Evolutionary conservation across 345 rosid species (phyloP).

Genomic region (Punica granatum): DNA sequence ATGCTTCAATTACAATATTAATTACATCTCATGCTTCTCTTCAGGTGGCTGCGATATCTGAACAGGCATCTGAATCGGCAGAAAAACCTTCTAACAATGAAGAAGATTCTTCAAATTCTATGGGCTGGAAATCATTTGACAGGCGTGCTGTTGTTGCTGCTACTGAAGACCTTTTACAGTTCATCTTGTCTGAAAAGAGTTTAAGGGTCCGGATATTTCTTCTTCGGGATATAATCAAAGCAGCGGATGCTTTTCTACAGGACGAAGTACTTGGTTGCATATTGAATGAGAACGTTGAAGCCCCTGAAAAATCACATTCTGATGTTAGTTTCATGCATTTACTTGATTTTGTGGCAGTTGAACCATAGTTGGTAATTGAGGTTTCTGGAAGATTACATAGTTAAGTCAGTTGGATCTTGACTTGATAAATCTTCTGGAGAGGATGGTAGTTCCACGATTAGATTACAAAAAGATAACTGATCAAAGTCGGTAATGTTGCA

Average conservation of each 20-base stretch:
- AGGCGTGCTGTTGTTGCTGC: constrained; percentile 81
- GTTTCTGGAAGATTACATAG: not conserved
- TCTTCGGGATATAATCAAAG: constrained; percentile 62
- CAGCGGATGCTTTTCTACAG: constrained; percentile 50
- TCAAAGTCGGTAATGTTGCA: not conserved
- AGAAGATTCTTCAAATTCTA: constrained; percentile 22
- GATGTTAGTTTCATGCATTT: constrained; percentile 25
- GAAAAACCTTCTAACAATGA: constrained; percentile 27
- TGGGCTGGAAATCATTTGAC: constrained; percentile 76
- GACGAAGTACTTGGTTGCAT: constrained; percentile 36
- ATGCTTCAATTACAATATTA: too few species aligned
- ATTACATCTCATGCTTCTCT: not conserved
- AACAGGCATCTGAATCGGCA: constrained; percentile 52
- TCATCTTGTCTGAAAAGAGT: constrained; percentile 79
- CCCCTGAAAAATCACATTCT: constrained; percentile 13
- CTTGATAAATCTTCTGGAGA: not conserved
- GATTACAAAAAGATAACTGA: not conserved
- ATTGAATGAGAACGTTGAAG: constrained; percentile 18
- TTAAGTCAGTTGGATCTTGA: not conserved
- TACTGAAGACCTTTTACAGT: constrained; percentile 79
- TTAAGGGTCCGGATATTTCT: constrained; percentile 71
- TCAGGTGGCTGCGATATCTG: constrained; percentile 89
- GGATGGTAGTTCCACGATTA: not conserved
- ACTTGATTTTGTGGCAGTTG: not conserved
- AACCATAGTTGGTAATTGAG: not conserved